Evolutionary conservation across 768 basidiomycete species (phyloP).

Genomic region (Hemileccinum rubropunctum): DNA sequence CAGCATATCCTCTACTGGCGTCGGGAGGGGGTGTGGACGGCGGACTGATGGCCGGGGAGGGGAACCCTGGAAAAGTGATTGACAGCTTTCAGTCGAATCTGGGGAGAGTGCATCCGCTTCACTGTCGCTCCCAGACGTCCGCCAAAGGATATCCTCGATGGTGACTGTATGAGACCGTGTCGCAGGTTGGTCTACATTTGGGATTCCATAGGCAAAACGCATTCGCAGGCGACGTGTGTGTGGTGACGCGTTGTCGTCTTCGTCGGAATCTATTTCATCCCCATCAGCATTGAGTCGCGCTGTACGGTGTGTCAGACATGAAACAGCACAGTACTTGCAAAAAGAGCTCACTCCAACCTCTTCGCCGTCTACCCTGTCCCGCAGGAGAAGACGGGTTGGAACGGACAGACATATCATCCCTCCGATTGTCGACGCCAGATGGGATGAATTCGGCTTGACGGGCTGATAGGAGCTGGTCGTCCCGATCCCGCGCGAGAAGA

Average conservation of each 20-base stretch:
- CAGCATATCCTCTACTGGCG: conserved; percentile 53
- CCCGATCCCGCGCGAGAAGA: conserved; percentile 25
- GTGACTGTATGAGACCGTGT: conserved; percentile 28
- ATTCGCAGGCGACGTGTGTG: conserved; percentile 49
- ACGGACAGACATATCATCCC: conserved; percentile 7
- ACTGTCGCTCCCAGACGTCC: conserved; percentile 23
- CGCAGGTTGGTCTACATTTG: conserved; percentile 26
- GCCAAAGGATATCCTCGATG: conserved; percentile 24
- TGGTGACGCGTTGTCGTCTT: conserved; percentile 52
- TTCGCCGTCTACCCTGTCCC: conserved; percentile 27
- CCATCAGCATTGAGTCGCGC: conserved; percentile 50
- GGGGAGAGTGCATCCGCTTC: conserved; percentile 18
- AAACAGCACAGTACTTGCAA: background rate
- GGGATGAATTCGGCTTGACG: conserved; percentile 11
- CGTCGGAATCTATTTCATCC: conserved; percentile 59
- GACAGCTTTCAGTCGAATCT: conserved; percentile 19
- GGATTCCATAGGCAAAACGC: conserved; percentile 25
- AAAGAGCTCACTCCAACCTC: conserved; percentile 32
- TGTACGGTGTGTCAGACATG: conserved; percentile 16
- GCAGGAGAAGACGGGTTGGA: conserved; percentile 10
- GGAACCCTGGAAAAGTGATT: conserved; percentile 10
- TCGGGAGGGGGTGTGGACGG: conserved; percentile 50
- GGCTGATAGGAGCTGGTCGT: conserved; percentile 10
- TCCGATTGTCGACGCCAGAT: conserved; percentile 5
- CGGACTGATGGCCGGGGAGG: conserved; percentile 12